Percentiles rank a stretch among this genome's conserved stretches.
These are phyloP conservation scores for Phytophthora megakarya DNA, from an alignment of 352 stramenopile genomes.

Conservation along the genomic window DNA sequence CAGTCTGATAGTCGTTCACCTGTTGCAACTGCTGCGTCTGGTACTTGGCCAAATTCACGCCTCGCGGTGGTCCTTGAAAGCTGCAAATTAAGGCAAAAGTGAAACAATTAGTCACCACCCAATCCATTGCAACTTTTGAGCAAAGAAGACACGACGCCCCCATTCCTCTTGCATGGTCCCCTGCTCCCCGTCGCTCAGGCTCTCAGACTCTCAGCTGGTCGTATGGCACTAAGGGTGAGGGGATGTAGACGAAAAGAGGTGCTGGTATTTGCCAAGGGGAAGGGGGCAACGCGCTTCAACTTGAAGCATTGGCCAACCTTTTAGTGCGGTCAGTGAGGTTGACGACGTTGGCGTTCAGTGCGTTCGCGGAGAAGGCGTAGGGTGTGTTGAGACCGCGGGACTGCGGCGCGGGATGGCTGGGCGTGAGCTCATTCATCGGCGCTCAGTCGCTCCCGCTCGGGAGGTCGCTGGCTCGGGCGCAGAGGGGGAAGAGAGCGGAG, in stretches of 20 bases:
- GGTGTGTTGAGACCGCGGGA: slow-evolving; percentile 30
- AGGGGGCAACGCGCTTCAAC: slow-evolving; percentile 37
- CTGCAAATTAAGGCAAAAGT: slow-evolving; percentile 25
- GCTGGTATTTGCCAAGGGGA: slow-evolving; percentile 8
- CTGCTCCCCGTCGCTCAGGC: slow-evolving; percentile 16
- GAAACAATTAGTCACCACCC: slow-evolving; percentile 27
- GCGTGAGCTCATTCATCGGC: slow-evolving; percentile 51
- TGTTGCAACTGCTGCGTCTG: slow-evolving; percentile 45
- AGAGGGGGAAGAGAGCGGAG: slow-evolving; percentile 7
- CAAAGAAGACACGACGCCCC: slow-evolving; percentile 27
- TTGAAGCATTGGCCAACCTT: slow-evolving; percentile 34
- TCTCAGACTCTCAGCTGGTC: slow-evolving; percentile 37
- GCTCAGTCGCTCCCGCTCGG: slow-evolving; percentile 24
- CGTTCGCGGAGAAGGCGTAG: slow-evolving; percentile 25
- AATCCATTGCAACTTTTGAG: slow-evolving; percentile 1
- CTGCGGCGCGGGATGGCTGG: slow-evolving; percentile 31
- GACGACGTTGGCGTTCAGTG: slow-evolving; percentile 25
- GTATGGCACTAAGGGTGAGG: slow-evolving; percentile 25
- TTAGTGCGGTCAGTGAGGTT: slow-evolving; percentile 37
- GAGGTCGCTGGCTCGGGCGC: slow-evolving; percentile 5
- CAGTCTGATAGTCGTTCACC: slow-evolving; percentile 40
- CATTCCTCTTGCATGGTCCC: slow-evolving; percentile 30
- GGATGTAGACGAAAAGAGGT: slow-evolving; percentile 26
- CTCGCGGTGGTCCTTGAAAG: slow-evolving; percentile 36
- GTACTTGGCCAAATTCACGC: slow-evolving; percentile 32